Conservation (phyloP, 257 asterid species). For the Eustoma russellianum region DNA sequence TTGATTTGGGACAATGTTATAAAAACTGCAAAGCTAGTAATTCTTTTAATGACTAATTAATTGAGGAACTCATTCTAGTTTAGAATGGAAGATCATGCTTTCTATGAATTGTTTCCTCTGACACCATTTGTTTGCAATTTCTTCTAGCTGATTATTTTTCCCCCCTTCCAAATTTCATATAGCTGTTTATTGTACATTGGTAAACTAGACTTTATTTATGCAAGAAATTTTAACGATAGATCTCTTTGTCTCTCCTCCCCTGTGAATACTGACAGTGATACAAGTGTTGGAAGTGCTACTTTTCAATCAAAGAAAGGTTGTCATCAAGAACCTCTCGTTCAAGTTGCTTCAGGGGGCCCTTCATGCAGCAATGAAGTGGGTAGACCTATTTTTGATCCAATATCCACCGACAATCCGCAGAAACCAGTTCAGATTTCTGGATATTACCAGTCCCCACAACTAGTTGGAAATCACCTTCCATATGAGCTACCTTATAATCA, state of each 20-base stretch:
- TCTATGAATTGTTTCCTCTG: not conserved
- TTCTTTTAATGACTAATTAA: not conserved
- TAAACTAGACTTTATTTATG: no score
- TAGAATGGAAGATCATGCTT: not conserved
- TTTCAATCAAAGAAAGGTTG: constrained; percentile 26
- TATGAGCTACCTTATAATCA: constrained; percentile 47
- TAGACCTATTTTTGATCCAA: constrained; percentile 24
- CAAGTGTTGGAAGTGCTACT: constrained; percentile 35
- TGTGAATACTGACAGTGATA: constrained; percentile 42
- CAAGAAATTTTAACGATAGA: no score
- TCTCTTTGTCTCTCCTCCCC: no score
- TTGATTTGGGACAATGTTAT: no score
- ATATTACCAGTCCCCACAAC: constrained; percentile 38
- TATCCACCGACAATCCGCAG: constrained; percentile 23
- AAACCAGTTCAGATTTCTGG: constrained; percentile 34
- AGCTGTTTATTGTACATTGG: no score
- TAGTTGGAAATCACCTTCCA: constrained; percentile 41
- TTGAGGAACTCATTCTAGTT: not conserved
- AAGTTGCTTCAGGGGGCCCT: constrained; percentile 37
- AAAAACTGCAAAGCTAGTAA: not conserved
- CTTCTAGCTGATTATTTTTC: no score
- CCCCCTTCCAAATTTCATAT: no score
- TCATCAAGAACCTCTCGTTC: constrained; percentile 41
- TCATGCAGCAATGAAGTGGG: constrained; percentile 24
- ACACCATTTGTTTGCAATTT: not conserved